phyloP scores from a whole-genome alignment of 2,329 filamentous ascomycete species.

The Cadophora malorum region DNA sequence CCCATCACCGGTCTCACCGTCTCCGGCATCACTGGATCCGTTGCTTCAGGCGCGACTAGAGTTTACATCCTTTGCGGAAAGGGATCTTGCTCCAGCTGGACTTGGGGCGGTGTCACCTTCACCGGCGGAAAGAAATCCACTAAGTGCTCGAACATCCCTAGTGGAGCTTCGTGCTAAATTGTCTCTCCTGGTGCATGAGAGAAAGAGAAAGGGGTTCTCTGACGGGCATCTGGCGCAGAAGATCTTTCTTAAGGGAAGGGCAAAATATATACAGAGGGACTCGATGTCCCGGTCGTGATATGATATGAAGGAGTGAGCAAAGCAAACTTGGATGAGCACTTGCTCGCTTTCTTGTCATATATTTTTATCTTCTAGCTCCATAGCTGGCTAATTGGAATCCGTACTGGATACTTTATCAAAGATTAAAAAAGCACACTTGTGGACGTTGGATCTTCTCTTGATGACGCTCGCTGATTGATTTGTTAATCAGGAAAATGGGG shows the following conservation, averaged over 20 bases:
- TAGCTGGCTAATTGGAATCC: conserved; percentile 14
- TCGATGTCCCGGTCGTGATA: neutral
- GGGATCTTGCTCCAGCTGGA: conserved; percentile 59
- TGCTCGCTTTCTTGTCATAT: conserved; percentile 26
- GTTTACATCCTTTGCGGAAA: conserved; percentile 61
- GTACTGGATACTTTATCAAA: conserved; percentile 11
- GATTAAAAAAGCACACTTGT: no score
- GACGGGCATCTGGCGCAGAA: neutral
- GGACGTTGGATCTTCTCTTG: no score
- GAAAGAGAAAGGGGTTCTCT: neutral
- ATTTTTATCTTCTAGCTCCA: conserved; percentile 22
- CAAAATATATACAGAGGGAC: neutral
- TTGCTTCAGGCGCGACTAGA: conserved; percentile 48
- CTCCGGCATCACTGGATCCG: conserved; percentile 51
- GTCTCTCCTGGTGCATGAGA: neutral
- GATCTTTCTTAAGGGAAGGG: neutral
- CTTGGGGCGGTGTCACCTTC: conserved; percentile 55
- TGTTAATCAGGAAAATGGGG: no score
- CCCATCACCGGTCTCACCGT: conserved; percentile 59
- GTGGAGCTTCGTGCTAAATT: conserved; percentile 37
- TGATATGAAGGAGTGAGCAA: neutral
- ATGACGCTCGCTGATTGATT: no score
- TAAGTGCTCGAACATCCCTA: conserved; percentile 49
- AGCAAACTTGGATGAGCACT: conserved; percentile 14
- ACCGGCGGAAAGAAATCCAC: conserved; percentile 57